A percentile compares a stretch with the other conserved stretches of the same genome.
Evolutionary conservation across 2,329 filamentous ascomycete species (phyloP).

Genomic region (Aspergillus sp.): DNA sequence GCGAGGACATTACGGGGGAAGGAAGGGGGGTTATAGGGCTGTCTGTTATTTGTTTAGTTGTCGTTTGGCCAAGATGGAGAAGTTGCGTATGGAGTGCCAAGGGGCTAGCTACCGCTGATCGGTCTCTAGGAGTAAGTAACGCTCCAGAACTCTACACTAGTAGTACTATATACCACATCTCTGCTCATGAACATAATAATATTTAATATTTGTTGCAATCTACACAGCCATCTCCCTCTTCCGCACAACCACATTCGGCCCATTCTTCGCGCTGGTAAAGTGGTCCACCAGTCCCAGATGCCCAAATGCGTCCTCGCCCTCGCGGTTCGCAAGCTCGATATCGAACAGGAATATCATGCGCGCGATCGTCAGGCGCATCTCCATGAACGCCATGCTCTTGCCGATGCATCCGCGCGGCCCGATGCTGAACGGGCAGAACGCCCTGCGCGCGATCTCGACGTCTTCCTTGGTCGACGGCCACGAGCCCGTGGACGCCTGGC

Average conservation of each 20-base stretch:
- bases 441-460: slow-evolving; percentile 47
- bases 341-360: slow-evolving; percentile 32
- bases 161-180: background rate
- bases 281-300: slow-evolving; percentile 30
- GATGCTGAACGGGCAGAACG: slow-evolving; percentile 56
- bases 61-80: background rate
- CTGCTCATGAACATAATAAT: background rate
- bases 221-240: background rate
- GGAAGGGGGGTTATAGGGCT: too few species aligned
- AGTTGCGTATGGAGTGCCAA: background rate
- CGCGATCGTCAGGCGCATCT: slow-evolving; percentile 32
- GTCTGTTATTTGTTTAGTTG: background rate
- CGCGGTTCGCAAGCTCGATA: slow-evolving; percentile 24
- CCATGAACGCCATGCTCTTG: slow-evolving; percentile 36
- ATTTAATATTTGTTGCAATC: background rate
- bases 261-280: slow-evolving; percentile 29
- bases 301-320: slow-evolving; percentile 25
- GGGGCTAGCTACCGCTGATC: too few species aligned
- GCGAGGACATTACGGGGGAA: too few species aligned
- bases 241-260: slow-evolving; percentile 23
- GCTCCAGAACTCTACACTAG: too few species aligned
- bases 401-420: slow-evolving; percentile 35
- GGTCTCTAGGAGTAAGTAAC: too few species aligned
- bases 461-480: slow-evolving; percentile 42
- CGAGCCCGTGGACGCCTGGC: slow-evolving; percentile 25